These are phyloP conservation scores for Yamadazyma songkhlaensis DNA, from an alignment of 1,139 yeast species.

Conservation along the genomic window DNA sequence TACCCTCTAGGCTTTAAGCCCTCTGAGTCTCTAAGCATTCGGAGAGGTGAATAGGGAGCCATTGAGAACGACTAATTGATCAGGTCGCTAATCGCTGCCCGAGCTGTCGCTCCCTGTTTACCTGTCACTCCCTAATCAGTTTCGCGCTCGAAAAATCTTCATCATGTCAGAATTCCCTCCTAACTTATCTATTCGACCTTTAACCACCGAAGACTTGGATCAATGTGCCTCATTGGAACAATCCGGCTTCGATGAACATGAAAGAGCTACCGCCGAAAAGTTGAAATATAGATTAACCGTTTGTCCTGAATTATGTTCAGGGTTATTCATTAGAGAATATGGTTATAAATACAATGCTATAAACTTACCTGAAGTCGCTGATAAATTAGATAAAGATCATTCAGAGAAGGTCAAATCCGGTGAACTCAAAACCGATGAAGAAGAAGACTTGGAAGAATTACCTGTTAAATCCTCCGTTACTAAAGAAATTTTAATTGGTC, in stretches of 20 bases:
- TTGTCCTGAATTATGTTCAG: slow-evolving; percentile 90
- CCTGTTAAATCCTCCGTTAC: slow-evolving; percentile 52
- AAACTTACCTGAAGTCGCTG: slow-evolving; percentile 45
- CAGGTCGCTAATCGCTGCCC: no score
- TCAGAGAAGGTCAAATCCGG: slow-evolving; percentile 26
- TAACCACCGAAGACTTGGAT: slow-evolving; percentile 65
- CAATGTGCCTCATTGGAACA: slow-evolving; percentile 61
- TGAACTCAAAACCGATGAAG: slow-evolving; percentile 20
- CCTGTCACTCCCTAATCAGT: neutral
- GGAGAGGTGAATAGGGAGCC: no score
- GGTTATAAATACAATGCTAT: slow-evolving; percentile 40
- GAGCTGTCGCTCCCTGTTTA: no score
- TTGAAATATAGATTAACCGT: slow-evolving; percentile 66
- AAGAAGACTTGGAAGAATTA: slow-evolving; percentile 33
- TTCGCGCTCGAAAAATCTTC: neutral
- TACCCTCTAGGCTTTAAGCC: no score
- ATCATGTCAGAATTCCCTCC: slow-evolving; percentile 44
- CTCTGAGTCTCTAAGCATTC: no score
- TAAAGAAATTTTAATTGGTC: slow-evolving; percentile 75
- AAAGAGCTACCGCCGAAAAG: slow-evolving; percentile 64
- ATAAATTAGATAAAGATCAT: slow-evolving; percentile 25
- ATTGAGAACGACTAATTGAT: no score
- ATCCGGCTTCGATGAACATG: slow-evolving; percentile 60
- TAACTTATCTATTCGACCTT: slow-evolving; percentile 78
- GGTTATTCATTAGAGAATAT: slow-evolving; percentile 77